Evolutionary conservation across 73 alveolate species (phyloP), one percentile per base, ranked within the genome.

Genomic region (Durusdinium trenchii): DNA sequence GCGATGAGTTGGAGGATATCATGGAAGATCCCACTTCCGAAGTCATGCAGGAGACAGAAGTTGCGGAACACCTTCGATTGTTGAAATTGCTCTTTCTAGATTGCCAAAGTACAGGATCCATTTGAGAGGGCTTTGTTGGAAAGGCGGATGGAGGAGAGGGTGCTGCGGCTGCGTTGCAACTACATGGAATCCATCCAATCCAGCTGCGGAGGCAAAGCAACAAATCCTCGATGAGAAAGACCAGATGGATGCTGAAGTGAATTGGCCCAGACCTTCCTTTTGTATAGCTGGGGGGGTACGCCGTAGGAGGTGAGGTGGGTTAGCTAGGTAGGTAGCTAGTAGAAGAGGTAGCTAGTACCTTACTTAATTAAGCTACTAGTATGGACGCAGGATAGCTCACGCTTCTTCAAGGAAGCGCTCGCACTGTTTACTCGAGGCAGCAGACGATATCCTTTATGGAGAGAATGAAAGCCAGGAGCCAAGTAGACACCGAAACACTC

Each of bases 11-110:
- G 40, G 76, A 91, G 89, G 98, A 91, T 36, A 76, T 91, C 47
- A 91, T 91, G 98, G 98, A 91, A 71, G 98, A 91, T 91, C 75
- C 98, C 48, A 91, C 98, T 6, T 69, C 89, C 0, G 98, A 91
- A 6, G 98, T 91, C 62, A 91, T 91, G 98, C 84, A 91, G 98
- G 98, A 90, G 42, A 67, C 18, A 5, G 81, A 1, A 26, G 45
- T 28, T 28, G 79, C 79, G 28, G 42, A 9, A 6, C 9, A 28
- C 28, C 38, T 26, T 26, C 12, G 38, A 64, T 23, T 23, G 42
- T 64, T 38, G 42, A 6, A 18, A 10, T 26, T 67, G 42, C 20
- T 18, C 42, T 32, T 67, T 42, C 81, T 23, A 40, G 38, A 23
- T 42, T 4, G 12, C 57, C 60, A 2, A 45, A 16, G 18, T n/a